phyloP scores from a whole-genome alignment of 176 grass and related monocot genomes.

The Metroxylon sagu region DNA sequence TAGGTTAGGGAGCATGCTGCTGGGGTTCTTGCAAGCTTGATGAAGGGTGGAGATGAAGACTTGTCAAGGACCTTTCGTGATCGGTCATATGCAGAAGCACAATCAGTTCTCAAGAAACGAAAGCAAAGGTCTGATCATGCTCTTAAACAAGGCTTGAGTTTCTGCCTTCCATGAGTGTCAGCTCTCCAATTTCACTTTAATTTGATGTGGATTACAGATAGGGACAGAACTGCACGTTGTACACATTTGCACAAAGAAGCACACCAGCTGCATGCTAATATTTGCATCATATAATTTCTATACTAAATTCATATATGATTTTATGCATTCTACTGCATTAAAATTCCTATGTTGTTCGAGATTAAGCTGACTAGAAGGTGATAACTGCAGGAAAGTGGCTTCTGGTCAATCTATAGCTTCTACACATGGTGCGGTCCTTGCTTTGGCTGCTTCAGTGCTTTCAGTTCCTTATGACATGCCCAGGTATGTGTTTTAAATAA shows the following conservation, averaged over 20 bases:
- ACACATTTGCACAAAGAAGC: too few relatives aligned
- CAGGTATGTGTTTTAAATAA: slow-evolving; percentile 33
- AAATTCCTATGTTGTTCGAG: too few relatives aligned
- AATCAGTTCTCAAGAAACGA: slow-evolving; percentile 36
- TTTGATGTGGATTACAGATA: too few relatives aligned
- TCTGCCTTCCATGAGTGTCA: too few relatives aligned
- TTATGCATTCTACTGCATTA: too few relatives aligned
- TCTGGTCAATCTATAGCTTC: slow-evolving; percentile 49
- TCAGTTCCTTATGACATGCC: slow-evolving; percentile 98
- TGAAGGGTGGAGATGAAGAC: slow-evolving; percentile 78
- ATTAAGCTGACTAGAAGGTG: too few relatives aligned
- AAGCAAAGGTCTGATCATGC: slow-evolving; percentile 30
- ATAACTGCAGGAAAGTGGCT: slow-evolving; percentile 38
- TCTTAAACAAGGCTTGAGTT: too few relatives aligned
- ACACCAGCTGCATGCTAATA: too few relatives aligned
- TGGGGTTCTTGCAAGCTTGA: slow-evolving; percentile 87
- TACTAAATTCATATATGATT: too few relatives aligned
- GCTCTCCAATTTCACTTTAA: too few relatives aligned
- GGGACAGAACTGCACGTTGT: too few relatives aligned
- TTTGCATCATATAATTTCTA: too few relatives aligned
- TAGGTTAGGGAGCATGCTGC: slow-evolving; percentile 96
- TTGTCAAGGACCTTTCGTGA: slow-evolving; percentile 70
- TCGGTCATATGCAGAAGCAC: slow-evolving; percentile 62
- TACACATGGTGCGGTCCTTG: slow-evolving; percentile 78
- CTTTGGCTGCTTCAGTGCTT: slow-evolving; percentile 82